Conservation (phyloP, 805 yeast genomes). For the Candida nemodendra region DNA sequence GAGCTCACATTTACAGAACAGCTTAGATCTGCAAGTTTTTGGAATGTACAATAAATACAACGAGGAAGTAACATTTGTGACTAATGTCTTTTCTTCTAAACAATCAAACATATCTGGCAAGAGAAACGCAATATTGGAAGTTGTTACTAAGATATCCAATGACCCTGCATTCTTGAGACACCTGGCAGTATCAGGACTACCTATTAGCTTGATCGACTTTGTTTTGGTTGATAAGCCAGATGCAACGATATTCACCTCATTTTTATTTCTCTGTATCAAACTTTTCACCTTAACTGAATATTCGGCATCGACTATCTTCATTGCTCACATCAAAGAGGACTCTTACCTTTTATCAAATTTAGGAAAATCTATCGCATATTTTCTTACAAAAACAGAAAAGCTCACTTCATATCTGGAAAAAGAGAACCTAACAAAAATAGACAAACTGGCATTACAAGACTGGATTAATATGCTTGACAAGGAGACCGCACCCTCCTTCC, state of each 20-base stretch:
- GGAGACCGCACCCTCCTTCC: constrained; percentile 4
- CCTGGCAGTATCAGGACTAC: constrained; percentile 15
- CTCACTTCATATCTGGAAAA: neutral
- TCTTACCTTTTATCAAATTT: neutral
- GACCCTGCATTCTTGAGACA: constrained; percentile 20
- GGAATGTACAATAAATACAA: constrained; percentile 29
- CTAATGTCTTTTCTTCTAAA: constrained; percentile 8
- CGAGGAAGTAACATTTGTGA: constrained; percentile 16
- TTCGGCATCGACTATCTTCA: constrained; percentile 3
- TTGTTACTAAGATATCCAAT: constrained; percentile 22
- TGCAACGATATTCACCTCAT: constrained; percentile 3
- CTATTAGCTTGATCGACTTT: constrained; percentile 4
- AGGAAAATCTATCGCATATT: neutral
- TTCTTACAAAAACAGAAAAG: neutral
- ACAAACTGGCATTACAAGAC: constrained; percentile 15
- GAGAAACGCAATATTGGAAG: constrained; percentile 25
- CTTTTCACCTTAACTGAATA: constrained; percentile 3
- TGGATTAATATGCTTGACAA: constrained; percentile 12
- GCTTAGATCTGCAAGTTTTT: constrained; percentile 31
- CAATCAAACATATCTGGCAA: constrained; percentile 17
- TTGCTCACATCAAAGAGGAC: neutral
- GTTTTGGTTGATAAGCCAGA: constrained; percentile 9
- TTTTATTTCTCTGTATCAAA: constrained; percentile 5
- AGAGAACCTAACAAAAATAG: constrained; percentile 7
- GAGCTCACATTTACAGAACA: constrained; percentile 18